Base-by-base conservation (phyloP, 805 yeast species). In the Suhomyces xylopsoci region DNA sequence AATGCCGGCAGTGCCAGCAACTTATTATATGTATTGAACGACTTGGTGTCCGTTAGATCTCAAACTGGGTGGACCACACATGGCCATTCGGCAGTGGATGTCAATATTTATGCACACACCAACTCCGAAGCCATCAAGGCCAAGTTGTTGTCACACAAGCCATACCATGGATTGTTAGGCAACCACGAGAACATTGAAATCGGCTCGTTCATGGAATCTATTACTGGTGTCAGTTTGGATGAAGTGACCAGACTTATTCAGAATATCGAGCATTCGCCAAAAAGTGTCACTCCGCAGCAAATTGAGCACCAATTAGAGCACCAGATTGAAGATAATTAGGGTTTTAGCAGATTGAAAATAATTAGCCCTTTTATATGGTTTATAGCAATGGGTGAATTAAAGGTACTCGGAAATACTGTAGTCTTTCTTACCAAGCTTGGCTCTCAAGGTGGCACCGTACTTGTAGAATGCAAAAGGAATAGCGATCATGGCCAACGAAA, bases 61-160 rank as follows among this genome's bases (percentile, higher is more conserved):
- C 88, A 88, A 68, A 82, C 90, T 15, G 97, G 97, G n/a, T 92
- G 97, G 97, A 79, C 96, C 8, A 92, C 97, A 0, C 96, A 90
- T 63, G 98, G 97, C 28, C 98, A 92, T 68, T 85, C 96, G 19
- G 97, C 97, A 0, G 97, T 92, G 14, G 98, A 92, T 69, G 97
- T 92, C 36, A 92, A 93, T 63, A 88, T 93, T 47, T 92, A 92
- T 66, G 97, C 87, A 0, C 80, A 85, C 65, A 80, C 91, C 30
- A 86, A 86, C 60, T 81, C 79, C 24, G 73, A 76, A 47, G 60
- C 69, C 7, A 76, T 83, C 28, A 70, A 69, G 62, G 45, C 56
- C 2, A 61, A 75, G 58, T 68, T 74, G 51, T 59, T 81, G 7
- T 55, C 62, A 6, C 56, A 60, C 15, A 51, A 55, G 20, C 53